phyloP scores from a whole-genome alignment of 2,329 filamentous ascomycete genomes.

The Pseudocercospora musae region DNA sequence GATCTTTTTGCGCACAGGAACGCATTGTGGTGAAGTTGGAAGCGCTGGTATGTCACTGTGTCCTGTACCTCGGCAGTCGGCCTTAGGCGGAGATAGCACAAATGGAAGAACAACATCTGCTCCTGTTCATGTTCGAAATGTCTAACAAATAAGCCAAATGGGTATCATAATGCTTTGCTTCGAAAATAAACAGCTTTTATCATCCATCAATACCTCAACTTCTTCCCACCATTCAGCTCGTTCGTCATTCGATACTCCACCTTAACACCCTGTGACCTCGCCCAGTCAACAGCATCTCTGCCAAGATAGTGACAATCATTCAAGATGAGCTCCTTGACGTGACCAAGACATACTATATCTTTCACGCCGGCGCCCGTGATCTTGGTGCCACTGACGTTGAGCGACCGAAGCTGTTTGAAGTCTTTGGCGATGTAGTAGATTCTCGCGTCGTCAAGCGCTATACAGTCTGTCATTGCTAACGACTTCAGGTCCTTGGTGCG shows the following conservation, averaged over 20 bases:
- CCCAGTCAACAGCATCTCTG: constrained; percentile 43
- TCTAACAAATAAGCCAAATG: neutral
- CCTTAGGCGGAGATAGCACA: neutral
- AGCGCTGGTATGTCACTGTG: neutral
- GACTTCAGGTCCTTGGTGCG: constrained; percentile 7
- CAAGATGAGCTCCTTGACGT: constrained; percentile 33
- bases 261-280: constrained; percentile 35
- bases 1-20: neutral
- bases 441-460: constrained; percentile 31
- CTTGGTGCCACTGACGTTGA: constrained; percentile 38
- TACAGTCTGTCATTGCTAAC: constrained; percentile 9
- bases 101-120: neutral
- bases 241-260: constrained; percentile 25
- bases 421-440: constrained; percentile 30
- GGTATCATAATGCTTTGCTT: neutral
- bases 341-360: constrained; percentile 29
- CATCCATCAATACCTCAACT: constrained; percentile 15
- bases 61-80: neutral
- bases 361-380: constrained; percentile 44
- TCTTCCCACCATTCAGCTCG: constrained; percentile 16
- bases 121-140: neutral
- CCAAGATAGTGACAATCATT: constrained; percentile 38
- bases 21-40: neutral
- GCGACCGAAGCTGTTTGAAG: constrained; percentile 22
- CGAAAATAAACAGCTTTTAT: neutral